Evolutionary conservation across 805 yeast species (phyloP).

Genomic region (Candida verbasci): DNA sequence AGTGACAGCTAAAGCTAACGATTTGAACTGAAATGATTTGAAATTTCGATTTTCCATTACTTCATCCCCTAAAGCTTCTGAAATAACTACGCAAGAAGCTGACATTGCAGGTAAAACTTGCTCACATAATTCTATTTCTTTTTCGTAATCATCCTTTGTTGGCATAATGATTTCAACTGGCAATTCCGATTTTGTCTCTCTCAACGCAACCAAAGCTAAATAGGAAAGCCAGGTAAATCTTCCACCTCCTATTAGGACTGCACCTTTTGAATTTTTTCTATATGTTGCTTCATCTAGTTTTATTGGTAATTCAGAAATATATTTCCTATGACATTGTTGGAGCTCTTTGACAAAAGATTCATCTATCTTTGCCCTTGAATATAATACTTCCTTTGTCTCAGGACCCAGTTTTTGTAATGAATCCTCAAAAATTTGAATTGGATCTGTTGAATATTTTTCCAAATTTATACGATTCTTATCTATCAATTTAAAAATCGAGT

Average conservation of each 20-base stretch:
- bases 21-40: conserved; percentile 65
- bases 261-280: conserved; percentile 22
- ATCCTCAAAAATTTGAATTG: conserved; percentile 18
- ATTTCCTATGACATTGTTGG: conserved; percentile 17
- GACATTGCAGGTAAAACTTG: conserved; percentile 55
- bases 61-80: conserved; percentile 48
- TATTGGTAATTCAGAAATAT: conserved; percentile 19
- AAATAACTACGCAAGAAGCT: conserved; percentile 60
- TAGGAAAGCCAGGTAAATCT: conserved; percentile 33
- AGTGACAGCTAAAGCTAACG: conserved; percentile 43
- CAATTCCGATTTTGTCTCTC: conserved; percentile 34
- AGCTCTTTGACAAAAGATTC: conserved; percentile 19
- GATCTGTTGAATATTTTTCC: conserved; percentile 12
- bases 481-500: conserved; percentile 19
- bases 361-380: conserved; percentile 22
- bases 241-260: conserved; percentile 34
- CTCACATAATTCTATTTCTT: conserved; percentile 45
- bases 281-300: conserved; percentile 16
- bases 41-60: conserved; percentile 40
- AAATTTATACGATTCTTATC: conserved; percentile 14
- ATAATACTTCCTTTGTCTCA: conserved; percentile 20
- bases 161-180: conserved; percentile 40
- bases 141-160: conserved; percentile 25
- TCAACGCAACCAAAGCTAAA: conserved; percentile 24
- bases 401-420: conserved; percentile 14